These are phyloP conservation scores for Protomyces inundatus DNA, from an alignment of 1,139 yeast species.

Conservation along the genomic window DNA sequence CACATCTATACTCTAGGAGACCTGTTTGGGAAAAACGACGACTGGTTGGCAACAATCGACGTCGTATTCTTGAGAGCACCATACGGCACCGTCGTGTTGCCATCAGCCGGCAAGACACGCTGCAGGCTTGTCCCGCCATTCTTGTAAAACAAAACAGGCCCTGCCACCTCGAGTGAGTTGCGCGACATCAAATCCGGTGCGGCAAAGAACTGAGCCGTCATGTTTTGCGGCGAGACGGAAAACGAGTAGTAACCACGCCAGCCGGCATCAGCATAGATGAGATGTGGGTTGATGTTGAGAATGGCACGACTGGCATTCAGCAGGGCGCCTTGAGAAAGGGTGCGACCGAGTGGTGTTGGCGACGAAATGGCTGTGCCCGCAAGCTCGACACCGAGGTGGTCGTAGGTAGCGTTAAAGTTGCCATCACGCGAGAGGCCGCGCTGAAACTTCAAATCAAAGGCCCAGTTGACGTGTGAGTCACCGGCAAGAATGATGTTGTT, in stretches of 20 bases:
- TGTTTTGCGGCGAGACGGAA: background rate
- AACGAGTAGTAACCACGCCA: background rate
- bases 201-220: background rate
- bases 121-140: background rate
- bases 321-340: background rate
- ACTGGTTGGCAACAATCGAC: background rate
- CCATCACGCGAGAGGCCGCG: background rate
- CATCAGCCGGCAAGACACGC: background rate
- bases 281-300: background rate
- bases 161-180: background rate
- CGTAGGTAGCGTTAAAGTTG: background rate
- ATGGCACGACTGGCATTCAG: background rate
- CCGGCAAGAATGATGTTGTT: slow-evolving; percentile 11
- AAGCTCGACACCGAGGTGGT: slow-evolving; percentile 4
- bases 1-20: background rate
- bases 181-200: background rate
- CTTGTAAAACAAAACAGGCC: background rate
- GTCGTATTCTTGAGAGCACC: background rate
- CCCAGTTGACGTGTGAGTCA: slow-evolving; percentile 15
- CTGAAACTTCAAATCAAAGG: background rate
- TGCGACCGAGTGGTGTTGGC: background rate
- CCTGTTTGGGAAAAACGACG: background rate
- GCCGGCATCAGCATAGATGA: background rate
- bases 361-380: slow-evolving; percentile 7
- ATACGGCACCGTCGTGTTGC: background rate